These are phyloP conservation scores for Phenoliferia sp. DNA, from an alignment of 1,284 basidiomycete genomes.

Conservation along the genomic window DNA sequence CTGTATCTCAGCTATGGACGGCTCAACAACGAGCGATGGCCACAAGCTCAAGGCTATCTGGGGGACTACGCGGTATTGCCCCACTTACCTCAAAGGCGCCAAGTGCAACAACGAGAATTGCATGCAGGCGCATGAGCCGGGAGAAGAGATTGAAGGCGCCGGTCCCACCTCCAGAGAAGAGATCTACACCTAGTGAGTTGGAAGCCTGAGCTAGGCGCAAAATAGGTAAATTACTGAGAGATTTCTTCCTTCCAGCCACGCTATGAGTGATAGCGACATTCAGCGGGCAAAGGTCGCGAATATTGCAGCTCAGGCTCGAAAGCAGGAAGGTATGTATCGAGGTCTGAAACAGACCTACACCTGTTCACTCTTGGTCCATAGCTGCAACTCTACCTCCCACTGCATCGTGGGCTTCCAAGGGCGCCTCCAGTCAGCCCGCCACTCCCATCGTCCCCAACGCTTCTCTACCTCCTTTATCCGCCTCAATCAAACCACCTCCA, in stretches of 20 bases:
- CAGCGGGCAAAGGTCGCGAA: slow-evolving; percentile 5
- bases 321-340: slow-evolving; percentile 5
- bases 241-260: slow-evolving; percentile 7
- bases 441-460: slow-evolving; percentile 28
- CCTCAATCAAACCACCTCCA: slow-evolving; percentile 18
- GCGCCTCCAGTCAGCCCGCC: slow-evolving; percentile 12
- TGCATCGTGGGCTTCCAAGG: slow-evolving; percentile 34
- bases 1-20: slow-evolving; percentile 89
- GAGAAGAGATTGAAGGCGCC: slow-evolving; percentile 87
- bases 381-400: slow-evolving; percentile 31
- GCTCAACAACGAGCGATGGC: slow-evolving; percentile 68
- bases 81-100: slow-evolving; percentile 82
- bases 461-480: slow-evolving; percentile 26
- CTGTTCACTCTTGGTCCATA: neutral
- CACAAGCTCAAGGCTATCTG: slow-evolving; percentile 85
- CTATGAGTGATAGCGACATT: slow-evolving; percentile 14
- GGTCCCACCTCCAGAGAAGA: slow-evolving; percentile 72
- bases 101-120: slow-evolving; percentile 84
- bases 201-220: too few relatives aligned
- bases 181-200: slow-evolving; percentile 47
- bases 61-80: slow-evolving; percentile 98
- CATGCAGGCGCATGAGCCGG: slow-evolving; percentile 95
- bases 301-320: slow-evolving; percentile 3
- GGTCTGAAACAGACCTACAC: neutral
- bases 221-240: too few relatives aligned